Conservation (phyloP, 148 eudicot species). For the Cornus controversa region DNA sequence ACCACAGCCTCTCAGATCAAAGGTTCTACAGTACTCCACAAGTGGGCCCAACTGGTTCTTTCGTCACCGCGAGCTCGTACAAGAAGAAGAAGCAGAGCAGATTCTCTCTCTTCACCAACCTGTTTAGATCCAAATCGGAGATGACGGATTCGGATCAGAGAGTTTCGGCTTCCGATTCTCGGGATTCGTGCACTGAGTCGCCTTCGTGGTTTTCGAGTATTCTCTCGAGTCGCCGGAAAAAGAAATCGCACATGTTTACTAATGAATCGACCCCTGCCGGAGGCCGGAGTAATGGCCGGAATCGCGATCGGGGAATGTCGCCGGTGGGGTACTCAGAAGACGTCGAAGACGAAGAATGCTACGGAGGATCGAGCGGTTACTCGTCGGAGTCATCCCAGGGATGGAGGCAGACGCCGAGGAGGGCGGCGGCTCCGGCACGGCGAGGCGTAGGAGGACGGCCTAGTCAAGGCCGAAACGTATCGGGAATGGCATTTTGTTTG, state of each 20-base stretch:
- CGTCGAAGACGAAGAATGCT: slow-evolving; percentile 21
- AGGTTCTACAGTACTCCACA: slow-evolving; percentile 62
- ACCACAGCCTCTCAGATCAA: slow-evolving; percentile 21
- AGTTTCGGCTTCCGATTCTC: slow-evolving; percentile 16
- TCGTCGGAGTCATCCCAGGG: slow-evolving; percentile 35
- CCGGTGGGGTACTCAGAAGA: slow-evolving; percentile 47
- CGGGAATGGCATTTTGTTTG: slow-evolving; percentile 42
- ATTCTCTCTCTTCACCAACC: slow-evolving; percentile 33
- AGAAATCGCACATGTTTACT: slow-evolving; percentile 6
- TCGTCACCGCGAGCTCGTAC: not conserved
- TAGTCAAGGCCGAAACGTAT: slow-evolving; percentile 19
- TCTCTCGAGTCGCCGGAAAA: slow-evolving; percentile 21
- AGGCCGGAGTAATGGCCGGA: slow-evolving; percentile 10
- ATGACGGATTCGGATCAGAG: slow-evolving; percentile 19
- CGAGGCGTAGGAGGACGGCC: slow-evolving; percentile 14
- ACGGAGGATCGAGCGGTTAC: slow-evolving; percentile 29
- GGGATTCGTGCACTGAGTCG: slow-evolving; percentile 21
- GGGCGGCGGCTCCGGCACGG: slow-evolving; percentile 16
- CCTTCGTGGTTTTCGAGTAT: slow-evolving; percentile 34
- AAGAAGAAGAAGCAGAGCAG: slow-evolving; percentile 23
- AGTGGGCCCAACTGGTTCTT: slow-evolving; percentile 29
- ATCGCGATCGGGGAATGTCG: slow-evolving; percentile 62
- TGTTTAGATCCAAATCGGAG: slow-evolving; percentile 66
- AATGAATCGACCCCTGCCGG: slow-evolving; percentile 18
- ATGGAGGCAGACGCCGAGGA: slow-evolving; percentile 40